Percentiles rank a stretch among this genome's conserved stretches.
These are phyloP conservation scores for Yarrowia hollandica DNA, from an alignment of 805 yeast species.

Conservation along the genomic window DNA sequence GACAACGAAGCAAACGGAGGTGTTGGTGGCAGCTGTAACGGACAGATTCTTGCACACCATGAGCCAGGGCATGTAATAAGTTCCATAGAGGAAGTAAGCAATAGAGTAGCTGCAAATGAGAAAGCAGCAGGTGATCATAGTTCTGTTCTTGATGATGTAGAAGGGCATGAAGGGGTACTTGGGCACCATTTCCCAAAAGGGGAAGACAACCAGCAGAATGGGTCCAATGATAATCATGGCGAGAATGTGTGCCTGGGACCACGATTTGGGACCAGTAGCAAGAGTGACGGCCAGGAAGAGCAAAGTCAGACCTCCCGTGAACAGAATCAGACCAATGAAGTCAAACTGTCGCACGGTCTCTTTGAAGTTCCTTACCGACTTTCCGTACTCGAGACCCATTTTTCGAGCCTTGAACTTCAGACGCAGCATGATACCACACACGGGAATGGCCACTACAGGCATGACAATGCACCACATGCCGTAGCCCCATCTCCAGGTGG, in stretches of 20 bases:
- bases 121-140: conserved; percentile 5
- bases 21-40: conserved; percentile 28
- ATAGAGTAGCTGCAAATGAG: conserved; percentile 38
- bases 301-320: conserved; percentile 60
- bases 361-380: not conserved
- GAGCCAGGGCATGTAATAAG: conserved; percentile 30
- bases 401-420: conserved; percentile 4
- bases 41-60: conserved; percentile 27
- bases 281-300: conserved; percentile 71
- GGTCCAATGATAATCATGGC: conserved; percentile 72
- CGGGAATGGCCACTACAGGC: conserved; percentile 62
- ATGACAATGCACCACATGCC: conserved; percentile 50
- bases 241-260: conserved; percentile 64
- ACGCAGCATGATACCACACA: conserved; percentile 44
- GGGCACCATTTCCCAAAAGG: conserved; percentile 45
- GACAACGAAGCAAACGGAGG: conserved; percentile 15
- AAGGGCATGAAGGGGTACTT: conserved; percentile 67
- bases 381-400: not conserved
- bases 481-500: conserved; percentile 39
- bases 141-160: conserved; percentile 61
- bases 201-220: conserved; percentile 57
- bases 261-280: conserved; percentile 56
- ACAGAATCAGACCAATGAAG: conserved; percentile 57
- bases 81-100: conserved; percentile 33
- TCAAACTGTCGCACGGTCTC: conserved; percentile 62